These are phyloP conservation scores for Pestalotiopsis sp. DNA, from an alignment of 2,329 filamentous ascomycete species.

Conservation along the genomic window DNA sequence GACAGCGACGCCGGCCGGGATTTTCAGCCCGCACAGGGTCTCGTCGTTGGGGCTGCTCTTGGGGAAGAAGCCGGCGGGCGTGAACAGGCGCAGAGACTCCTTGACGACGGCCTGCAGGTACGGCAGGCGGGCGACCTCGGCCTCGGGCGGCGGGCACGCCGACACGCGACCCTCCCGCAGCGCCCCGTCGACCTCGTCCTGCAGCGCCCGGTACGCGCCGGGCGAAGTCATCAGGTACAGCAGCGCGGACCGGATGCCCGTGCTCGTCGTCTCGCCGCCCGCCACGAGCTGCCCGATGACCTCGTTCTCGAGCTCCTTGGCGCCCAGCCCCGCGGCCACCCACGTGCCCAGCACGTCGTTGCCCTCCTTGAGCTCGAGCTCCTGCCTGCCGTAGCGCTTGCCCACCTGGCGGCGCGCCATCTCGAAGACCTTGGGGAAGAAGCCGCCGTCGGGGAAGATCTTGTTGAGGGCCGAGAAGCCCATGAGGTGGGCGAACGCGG, in stretches of 20 bases:
- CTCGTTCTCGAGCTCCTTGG: conserved; percentile 1
- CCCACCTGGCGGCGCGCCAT: conserved; percentile 3
- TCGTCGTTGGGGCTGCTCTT: conserved; percentile 14
- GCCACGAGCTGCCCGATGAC: conserved; percentile 10
- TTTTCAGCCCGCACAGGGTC: conserved; percentile 8
- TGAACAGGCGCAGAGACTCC: conserved; percentile 16
- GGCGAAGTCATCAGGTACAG: conserved; percentile 20
- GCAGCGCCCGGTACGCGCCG: conserved; percentile 13
- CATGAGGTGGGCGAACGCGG: background rate
- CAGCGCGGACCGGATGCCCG: conserved; percentile 17
- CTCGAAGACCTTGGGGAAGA: conserved; percentile 6
- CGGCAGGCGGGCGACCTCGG: background rate
- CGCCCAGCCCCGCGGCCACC: conserved; percentile 21
- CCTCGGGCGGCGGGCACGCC: conserved; percentile 16
- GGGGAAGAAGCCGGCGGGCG: conserved; percentile 13
- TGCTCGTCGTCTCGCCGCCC: conserved; percentile 19
- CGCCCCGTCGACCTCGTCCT: conserved; percentile 18
- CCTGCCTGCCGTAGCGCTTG: background rate
- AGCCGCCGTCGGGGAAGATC: conserved; percentile 5
- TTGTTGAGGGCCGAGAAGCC: background rate
- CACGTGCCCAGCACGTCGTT: conserved; percentile 3
- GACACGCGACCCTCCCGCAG: conserved; percentile 16
- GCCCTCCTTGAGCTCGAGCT: background rate
- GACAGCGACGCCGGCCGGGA: conserved; percentile 15
- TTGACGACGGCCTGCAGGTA: conserved; percentile 16